phyloP scores from a whole-genome alignment of 1,139 yeast species.

The Hemisphaericaspora lyxosophila region DNA sequence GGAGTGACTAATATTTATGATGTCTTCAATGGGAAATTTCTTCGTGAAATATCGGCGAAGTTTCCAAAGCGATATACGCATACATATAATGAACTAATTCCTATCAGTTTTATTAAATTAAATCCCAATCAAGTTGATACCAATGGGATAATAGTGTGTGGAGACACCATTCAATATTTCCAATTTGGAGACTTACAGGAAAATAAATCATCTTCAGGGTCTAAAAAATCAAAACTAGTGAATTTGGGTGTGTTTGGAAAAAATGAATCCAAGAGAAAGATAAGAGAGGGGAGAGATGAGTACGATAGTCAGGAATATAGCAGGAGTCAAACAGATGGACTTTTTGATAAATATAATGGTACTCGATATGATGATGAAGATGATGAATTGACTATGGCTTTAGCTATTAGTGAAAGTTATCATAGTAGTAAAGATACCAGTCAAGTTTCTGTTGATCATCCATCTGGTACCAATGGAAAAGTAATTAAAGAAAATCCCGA shows the following conservation, averaged over 20 bases:
- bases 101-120: conserved; percentile 43
- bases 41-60: conserved; percentile 48
- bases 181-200: conserved; percentile 48
- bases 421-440: conserved; percentile 11
- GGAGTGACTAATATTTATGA: conserved; percentile 67
- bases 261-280: conserved; percentile 20
- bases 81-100: conserved; percentile 28
- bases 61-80: conserved; percentile 41
- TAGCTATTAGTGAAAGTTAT: conserved; percentile 51
- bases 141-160: conserved; percentile 56
- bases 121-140: conserved; percentile 43
- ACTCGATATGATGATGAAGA: conserved; percentile 35
- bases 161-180: conserved; percentile 61
- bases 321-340: conserved; percentile 20
- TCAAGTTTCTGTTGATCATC: conserved; percentile 5
- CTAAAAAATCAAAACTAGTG: conserved; percentile 9
- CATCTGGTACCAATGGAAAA: conserved; percentile 1
- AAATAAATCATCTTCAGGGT: neutral
- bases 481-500: conserved; percentile 16
- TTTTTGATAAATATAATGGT: conserved; percentile 49
- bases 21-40: conserved; percentile 55
- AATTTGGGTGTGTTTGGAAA: conserved; percentile 12
- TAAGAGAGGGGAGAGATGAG: conserved; percentile 39
- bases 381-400: conserved; percentile 51
- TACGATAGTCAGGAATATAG: conserved; percentile 28